A percentile compares a stretch with the other conserved stretches of the same genome.
Conservation (phyloP, 1,284 basidiomycete genomes). For the Rhodofomes roseus region DNA sequence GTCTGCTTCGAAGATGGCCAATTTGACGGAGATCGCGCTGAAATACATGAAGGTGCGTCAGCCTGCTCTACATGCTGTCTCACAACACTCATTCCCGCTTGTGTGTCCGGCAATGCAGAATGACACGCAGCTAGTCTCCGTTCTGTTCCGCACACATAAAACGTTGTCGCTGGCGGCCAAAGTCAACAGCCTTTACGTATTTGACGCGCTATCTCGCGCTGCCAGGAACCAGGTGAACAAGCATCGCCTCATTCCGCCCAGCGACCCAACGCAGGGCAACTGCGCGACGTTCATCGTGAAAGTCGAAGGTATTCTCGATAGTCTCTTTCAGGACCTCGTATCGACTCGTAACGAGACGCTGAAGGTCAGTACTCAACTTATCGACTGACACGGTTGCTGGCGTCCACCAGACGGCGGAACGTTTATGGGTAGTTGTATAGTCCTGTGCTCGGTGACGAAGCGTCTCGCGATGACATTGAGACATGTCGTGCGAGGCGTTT, state of each 20-base stretch:
- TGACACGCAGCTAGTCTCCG: slow-evolving; percentile 82
- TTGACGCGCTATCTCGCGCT: slow-evolving; percentile 85
- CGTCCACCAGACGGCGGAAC: not conserved
- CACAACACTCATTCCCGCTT: not conserved
- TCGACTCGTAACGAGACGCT: slow-evolving; percentile 59
- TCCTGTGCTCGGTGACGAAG: not conserved
- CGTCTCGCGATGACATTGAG: not conserved
- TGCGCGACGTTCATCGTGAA: slow-evolving; percentile 80
- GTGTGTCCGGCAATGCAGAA: slow-evolving; percentile 42
- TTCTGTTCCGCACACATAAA: slow-evolving; percentile 83
- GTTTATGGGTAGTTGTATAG: not conserved
- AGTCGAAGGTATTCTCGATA: slow-evolving; percentile 82
- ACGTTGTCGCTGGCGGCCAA: slow-evolving; percentile 64
- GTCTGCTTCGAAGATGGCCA: slow-evolving; percentile 79
- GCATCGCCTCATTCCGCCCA: slow-evolving; percentile 44
- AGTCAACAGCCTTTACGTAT: slow-evolving; percentile 83
- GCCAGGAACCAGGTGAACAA: slow-evolving; percentile 70
- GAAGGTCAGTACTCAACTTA: slow-evolving; percentile 65
- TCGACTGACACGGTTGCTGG: slow-evolving; percentile 8
- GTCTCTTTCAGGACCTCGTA: slow-evolving; percentile 79
- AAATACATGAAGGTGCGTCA: slow-evolving; percentile 66
- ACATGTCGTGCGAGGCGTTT: not conserved
- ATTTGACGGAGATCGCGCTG: slow-evolving; percentile 69
- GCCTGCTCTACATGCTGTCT: slow-evolving; percentile 1
- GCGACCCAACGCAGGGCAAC: slow-evolving; percentile 63